These are phyloP conservation scores for Vigna angularis DNA, from an alignment of 306 rosid species.

Conservation along the genomic window DNA sequence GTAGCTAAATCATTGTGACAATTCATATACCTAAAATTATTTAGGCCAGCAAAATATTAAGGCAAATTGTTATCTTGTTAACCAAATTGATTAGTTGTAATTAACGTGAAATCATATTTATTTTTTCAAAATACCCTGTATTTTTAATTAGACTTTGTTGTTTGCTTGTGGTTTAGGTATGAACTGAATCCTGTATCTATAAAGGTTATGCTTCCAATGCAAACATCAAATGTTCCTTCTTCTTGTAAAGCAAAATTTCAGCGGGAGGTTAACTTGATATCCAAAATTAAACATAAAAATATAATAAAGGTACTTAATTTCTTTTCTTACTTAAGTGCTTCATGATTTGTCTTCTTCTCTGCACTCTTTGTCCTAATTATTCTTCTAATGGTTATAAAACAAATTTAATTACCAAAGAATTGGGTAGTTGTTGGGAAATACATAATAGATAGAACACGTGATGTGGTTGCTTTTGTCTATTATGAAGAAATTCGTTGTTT, in stretches of 20 bases:
- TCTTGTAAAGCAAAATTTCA: slow-evolving; percentile 58
- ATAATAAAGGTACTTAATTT: slow-evolving; percentile 56
- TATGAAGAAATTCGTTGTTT: too few species aligned
- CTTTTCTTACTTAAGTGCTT: not conserved
- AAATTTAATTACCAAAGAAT: not conserved
- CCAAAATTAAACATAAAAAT: slow-evolving; percentile 57
- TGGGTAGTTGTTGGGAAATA: too few species aligned
- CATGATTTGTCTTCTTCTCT: not conserved
- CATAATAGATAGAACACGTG: too few species aligned
- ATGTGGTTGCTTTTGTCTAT: too few species aligned
- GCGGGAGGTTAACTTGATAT: slow-evolving; percentile 60
- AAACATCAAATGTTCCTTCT: slow-evolving; percentile 39
- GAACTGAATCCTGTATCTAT: slow-evolving; percentile 53
- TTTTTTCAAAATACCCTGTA: not conserved
- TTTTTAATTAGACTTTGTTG: not conserved
- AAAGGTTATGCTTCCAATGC: slow-evolving; percentile 51
- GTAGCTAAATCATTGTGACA: too few species aligned
- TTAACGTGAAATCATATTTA: not conserved
- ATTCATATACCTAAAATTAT: not conserved
- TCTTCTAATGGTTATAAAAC: not conserved
- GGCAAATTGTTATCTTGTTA: not conserved
- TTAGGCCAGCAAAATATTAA: not conserved
- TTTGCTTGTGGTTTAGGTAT: slow-evolving; percentile 53
- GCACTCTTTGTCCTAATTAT: not conserved
- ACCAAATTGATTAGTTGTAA: not conserved